Percentiles rank a stretch among this genome's conserved stretches.
Evolutionary conservation across 345 rosid genomes (phyloP).

Genomic region (Diplotaxis tenuifolia): DNA sequence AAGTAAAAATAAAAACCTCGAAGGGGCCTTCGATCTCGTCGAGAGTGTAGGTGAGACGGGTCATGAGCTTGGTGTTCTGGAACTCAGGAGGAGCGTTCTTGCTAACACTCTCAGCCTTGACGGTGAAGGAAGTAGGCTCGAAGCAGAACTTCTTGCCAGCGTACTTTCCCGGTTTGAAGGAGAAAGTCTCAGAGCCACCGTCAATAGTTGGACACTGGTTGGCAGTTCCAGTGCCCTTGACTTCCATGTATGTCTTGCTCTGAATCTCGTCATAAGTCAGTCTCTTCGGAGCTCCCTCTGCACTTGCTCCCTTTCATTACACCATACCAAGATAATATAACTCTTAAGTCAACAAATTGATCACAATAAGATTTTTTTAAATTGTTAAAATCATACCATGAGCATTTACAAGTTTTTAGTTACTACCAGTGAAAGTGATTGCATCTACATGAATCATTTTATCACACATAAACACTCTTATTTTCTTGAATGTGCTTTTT

Average conservation of each 20-base stretch:
- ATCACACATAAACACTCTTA: not conserved
- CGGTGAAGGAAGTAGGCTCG: constrained; percentile 97
- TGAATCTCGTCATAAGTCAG: no score
- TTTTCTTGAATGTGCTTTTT: no score
- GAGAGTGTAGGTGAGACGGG: constrained; percentile 92
- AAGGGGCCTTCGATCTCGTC: constrained; percentile 97
- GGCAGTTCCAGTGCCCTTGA: constrained; percentile 91
- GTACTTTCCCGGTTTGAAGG: constrained; percentile 85
- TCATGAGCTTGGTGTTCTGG: constrained; percentile 97
- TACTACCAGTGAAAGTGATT: not conserved
- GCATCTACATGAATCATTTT: not conserved
- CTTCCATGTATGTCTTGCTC: constrained; percentile 95
- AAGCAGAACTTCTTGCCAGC: constrained; percentile 79
- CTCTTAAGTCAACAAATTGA: not conserved
- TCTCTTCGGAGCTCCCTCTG: constrained; percentile 86
- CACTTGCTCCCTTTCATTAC: constrained; percentile 69
- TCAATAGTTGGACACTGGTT: constrained; percentile 88
- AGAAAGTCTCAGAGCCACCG: constrained; percentile 69
- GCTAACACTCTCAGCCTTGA: constrained; percentile 80
- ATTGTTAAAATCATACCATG: not conserved
- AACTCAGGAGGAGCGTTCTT: constrained; percentile 87
- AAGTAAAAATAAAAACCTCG: constrained; percentile 43
- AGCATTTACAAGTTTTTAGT: not conserved
- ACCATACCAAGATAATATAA: not conserved
- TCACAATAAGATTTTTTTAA: not conserved